phyloP scores from a whole-genome alignment of 2,329 filamentous ascomycete species.

The Fusarium tanahbumbuense region DNA sequence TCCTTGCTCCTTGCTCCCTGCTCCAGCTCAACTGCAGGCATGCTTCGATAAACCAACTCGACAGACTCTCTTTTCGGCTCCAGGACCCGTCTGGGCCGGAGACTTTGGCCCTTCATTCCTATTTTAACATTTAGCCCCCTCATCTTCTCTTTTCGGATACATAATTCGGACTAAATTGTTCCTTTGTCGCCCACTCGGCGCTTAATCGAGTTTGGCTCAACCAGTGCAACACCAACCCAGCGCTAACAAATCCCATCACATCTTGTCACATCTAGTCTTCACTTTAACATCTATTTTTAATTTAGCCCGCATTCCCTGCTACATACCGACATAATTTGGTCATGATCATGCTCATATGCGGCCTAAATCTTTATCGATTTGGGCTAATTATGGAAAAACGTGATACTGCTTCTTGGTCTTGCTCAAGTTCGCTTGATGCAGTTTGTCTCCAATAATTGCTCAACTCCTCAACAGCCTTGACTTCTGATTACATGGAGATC shows the following conservation, averaged over 20 bases:
- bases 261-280: constrained; percentile 33
- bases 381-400: constrained; percentile 46
- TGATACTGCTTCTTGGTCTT: not conserved
- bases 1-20: constrained; percentile 34
- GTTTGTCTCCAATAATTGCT: constrained; percentile 20
- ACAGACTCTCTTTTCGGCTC: constrained; percentile 12
- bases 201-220: constrained; percentile 41
- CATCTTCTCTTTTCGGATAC: constrained; percentile 19
- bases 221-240: constrained; percentile 36
- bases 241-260: constrained; percentile 44
- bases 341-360: constrained; percentile 3
- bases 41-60: constrained; percentile 6
- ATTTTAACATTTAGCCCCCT: constrained; percentile 30
- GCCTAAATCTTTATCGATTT: constrained; percentile 24
- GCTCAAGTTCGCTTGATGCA: constrained; percentile 10
- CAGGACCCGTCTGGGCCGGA: constrained; percentile 21
- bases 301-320: constrained; percentile 46
- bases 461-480: constrained; percentile 26
- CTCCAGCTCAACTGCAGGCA: constrained; percentile 9
- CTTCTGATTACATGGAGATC: constrained; percentile 17
- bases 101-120: constrained; percentile 25
- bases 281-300: constrained; percentile 52
- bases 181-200: constrained; percentile 25
- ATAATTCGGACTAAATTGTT: constrained; percentile 46
- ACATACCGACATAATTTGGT: constrained; percentile 38